A percentile compares a stretch with the other conserved stretches of the same genome.
Conservation (phyloP, 208 protist genomes). For the Acanthamoeba castellanii region DNA sequence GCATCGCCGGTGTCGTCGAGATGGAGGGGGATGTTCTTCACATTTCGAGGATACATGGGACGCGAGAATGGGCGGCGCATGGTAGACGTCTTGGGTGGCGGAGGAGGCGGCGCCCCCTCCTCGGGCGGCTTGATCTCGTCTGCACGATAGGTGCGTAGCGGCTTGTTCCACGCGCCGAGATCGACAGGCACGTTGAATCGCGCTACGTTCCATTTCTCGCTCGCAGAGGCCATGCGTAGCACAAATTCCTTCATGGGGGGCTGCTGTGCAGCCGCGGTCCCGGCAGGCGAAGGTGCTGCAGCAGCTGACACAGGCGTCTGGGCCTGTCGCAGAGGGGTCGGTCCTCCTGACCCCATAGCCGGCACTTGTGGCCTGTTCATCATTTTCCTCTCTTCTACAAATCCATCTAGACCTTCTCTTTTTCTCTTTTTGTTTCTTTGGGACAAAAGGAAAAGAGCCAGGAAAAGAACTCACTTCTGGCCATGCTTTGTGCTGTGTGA, state of each 20-base stretch:
- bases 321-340: too few species aligned
- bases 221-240: neutral
- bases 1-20: conserved; percentile 23
- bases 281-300: neutral
- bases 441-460: too few species aligned
- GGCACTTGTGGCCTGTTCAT: too few species aligned
- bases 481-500: too few species aligned
- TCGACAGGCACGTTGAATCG: conserved; percentile 67
- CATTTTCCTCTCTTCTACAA: too few species aligned
- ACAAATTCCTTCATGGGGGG: conserved; percentile 62
- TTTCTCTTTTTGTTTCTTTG: too few species aligned
- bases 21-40: conserved; percentile 62
- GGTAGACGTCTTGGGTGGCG: neutral
- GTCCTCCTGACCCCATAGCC: too few species aligned
- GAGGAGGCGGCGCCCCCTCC: neutral
- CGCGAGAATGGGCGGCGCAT: neutral
- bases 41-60: conserved; percentile 6
- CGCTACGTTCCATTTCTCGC: conserved; percentile 57
- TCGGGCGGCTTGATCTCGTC: neutral
- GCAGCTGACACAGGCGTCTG: neutral
- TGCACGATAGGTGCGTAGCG: conserved; percentile 14
- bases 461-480: too few species aligned
- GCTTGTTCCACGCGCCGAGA: conserved; percentile 13
- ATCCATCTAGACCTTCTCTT: too few species aligned
- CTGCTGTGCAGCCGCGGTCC: neutral